These are phyloP conservation scores for Ceratonia siliqua DNA, from an alignment of 306 rosid species.

Conservation along the genomic window DNA sequence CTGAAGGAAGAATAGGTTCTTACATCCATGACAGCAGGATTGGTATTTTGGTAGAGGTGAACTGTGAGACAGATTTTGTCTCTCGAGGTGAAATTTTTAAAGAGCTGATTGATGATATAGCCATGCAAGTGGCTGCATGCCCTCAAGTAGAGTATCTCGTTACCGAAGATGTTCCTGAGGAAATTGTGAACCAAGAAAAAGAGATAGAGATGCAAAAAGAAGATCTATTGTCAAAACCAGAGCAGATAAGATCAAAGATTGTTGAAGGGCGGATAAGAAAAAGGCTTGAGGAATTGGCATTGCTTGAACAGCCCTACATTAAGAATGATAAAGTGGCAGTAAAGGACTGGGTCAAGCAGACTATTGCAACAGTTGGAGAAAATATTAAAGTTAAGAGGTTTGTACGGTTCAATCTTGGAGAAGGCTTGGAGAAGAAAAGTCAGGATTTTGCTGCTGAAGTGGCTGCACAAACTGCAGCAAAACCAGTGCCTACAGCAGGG, in stretches of 20 bases:
- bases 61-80: conserved; percentile 98
- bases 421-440: conserved; percentile 95
- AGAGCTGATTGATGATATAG: conserved; percentile 94
- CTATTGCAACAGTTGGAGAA: conserved; percentile 92
- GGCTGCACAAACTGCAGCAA: conserved; percentile 94
- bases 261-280: conserved; percentile 94
- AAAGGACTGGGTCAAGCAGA: conserved; percentile 92
- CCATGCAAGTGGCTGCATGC: conserved; percentile 99
- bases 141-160: conserved; percentile 81
- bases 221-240: conserved; percentile 90
- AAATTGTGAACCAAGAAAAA: conserved; percentile 75
- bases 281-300: conserved; percentile 87
- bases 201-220: conserved; percentile 98
- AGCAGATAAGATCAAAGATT: conserved; percentile 86
- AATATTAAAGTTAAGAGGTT: conserved; percentile 93
- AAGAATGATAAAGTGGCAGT: conserved; percentile 84
- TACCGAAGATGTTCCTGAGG: conserved; percentile 84
- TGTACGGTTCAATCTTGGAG: conserved; percentile 92
- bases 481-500: conserved; percentile 45
- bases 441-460: conserved; percentile 99
- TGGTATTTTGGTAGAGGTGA: conserved; percentile 84
- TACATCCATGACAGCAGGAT: conserved; percentile 94
- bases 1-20: conserved; percentile 94
- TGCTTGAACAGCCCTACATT: conserved; percentile 95
- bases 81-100: conserved; percentile 91